Evolutionary conservation across 1,284 basidiomycete genomes (phyloP), one percentile per base, ranked within the genome.

Genomic region (Rhodofomes roseus): DNA sequence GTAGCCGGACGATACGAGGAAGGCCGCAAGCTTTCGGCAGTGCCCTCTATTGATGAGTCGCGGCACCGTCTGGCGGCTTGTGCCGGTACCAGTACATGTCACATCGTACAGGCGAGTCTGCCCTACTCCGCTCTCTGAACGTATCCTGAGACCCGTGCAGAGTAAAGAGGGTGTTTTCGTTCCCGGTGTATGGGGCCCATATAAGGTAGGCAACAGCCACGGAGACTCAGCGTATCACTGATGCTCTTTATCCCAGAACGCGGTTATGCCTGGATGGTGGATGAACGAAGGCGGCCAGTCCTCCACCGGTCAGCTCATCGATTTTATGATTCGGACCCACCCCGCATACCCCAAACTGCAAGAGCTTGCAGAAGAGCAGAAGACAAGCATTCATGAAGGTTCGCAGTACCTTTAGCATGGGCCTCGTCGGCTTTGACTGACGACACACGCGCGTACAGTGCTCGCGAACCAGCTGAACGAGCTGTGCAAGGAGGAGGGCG

Each of bases 251-350:
- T 16, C 31, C 5, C 64, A 89, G 86, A 86, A 95, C 68, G 86
- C 91, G 18, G 83, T 96, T 27, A 97, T 98, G 77, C 90, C 90
- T 29, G 94, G 88, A 14, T 95, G 91, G 88, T 96, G 96, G 97
- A 98, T 98, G 95, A 99, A 97, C 70, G 96, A 99, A 76, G 96
- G 96, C 43, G 96, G 96, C 0, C 96, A 99, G 75, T 97, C 95
- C 20, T 96, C 95, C 0, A 99, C 96, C 0, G 97, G 96, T n/a
- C 96, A 93, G 88, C 81, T 98, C 25, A 95, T 98, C 64, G 95
- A 99, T 70, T 98, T 97, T 71, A 89, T 97, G 73, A 84, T 98
- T 65, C 94, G 89, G 36, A 98, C 93, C 0, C 96, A 99, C 69
- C 86, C 92, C 1, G 93, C 96, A 1, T 92, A 92, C 65, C 73